Percentiles rank a stretch among this genome's conserved stretches.
Conservation (phyloP, 2,329 filamentous ascomycete species). For the Lachnellula occidentalis region DNA sequence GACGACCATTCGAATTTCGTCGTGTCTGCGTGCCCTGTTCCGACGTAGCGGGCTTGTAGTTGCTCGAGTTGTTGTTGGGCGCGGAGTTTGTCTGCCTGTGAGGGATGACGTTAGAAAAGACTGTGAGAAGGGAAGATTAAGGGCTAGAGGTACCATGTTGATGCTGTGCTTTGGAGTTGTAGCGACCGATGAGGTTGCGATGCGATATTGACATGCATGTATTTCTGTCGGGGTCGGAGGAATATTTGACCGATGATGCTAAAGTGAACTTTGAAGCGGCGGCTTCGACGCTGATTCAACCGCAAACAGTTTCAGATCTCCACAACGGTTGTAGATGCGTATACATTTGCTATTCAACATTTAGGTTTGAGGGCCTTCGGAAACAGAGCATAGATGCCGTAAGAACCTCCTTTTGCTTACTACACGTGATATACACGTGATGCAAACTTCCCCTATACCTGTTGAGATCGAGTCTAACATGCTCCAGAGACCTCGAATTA, state of each 20-base stretch:
- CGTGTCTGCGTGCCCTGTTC: slow-evolving; percentile 93
- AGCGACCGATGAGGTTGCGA: neutral
- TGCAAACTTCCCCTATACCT: neutral
- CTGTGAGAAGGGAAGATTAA: neutral
- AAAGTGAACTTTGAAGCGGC: too few relatives aligned
- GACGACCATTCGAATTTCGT: slow-evolving; percentile 96
- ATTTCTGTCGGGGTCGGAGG: neutral
- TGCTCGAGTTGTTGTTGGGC: slow-evolving; percentile 96
- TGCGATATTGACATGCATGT: neutral
- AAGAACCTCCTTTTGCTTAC: neutral
- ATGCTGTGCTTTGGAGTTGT: neutral
- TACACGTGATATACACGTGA: slow-evolving; percentile 13
- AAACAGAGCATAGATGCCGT: neutral
- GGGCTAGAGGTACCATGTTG: slow-evolving; percentile 16
- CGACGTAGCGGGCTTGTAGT: slow-evolving; percentile 91
- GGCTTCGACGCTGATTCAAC: too few relatives aligned
- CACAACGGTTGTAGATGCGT: too few relatives aligned
- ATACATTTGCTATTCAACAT: too few relatives aligned
- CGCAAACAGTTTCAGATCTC: too few relatives aligned
- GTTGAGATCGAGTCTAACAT: slow-evolving; percentile 5
- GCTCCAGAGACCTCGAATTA: slow-evolving; percentile 12
- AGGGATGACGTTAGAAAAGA: neutral
- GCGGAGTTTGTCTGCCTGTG: slow-evolving; percentile 90
- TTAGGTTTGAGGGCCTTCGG: neutral
- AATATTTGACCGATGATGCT: too few relatives aligned